These are phyloP conservation scores for Trametes polyzona DNA, from an alignment of 1,284 basidiomycete genomes.

Conservation along the genomic window DNA sequence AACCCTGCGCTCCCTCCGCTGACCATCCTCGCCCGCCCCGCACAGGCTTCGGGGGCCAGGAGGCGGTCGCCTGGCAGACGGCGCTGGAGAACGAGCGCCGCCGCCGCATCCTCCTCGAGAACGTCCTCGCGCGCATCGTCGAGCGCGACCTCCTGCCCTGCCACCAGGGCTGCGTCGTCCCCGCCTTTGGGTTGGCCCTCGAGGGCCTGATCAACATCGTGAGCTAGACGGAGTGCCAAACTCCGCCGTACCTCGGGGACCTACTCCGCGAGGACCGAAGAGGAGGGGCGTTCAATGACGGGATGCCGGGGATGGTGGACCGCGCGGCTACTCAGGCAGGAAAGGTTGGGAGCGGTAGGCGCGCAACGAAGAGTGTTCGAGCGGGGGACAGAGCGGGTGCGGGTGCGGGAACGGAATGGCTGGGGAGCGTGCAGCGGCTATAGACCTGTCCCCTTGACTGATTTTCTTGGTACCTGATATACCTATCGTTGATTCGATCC, in stretches of 20 bases:
- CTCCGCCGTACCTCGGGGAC: no score
- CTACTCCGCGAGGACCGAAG: no score
- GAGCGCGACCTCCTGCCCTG: background rate
- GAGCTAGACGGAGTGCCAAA: no score
- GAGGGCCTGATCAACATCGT: background rate
- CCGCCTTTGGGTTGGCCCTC: background rate
- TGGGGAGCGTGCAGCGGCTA: background rate
- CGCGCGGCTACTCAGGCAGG: no score
- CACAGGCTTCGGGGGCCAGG: background rate
- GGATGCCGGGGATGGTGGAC: background rate
- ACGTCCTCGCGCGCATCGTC: background rate
- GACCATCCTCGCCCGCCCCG: background rate
- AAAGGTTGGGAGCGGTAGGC: background rate
- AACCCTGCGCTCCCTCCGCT: no score
- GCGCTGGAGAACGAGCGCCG: background rate
- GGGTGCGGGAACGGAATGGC: background rate
- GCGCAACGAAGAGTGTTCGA: background rate
- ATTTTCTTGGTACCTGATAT: background rate
- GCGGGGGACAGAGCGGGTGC: background rate
- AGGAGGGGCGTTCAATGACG: no score
- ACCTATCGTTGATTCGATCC: background rate
- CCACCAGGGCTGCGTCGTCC: background rate
- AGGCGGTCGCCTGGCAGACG: background rate
- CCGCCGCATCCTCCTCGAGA: slow-evolving; percentile 3
- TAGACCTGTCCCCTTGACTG: background rate